Evolutionary conservation across 1,139 yeast genomes (phyloP), one percentile per base, ranked within the genome.

Genomic region (Sugiyamaella neomexicana): DNA sequence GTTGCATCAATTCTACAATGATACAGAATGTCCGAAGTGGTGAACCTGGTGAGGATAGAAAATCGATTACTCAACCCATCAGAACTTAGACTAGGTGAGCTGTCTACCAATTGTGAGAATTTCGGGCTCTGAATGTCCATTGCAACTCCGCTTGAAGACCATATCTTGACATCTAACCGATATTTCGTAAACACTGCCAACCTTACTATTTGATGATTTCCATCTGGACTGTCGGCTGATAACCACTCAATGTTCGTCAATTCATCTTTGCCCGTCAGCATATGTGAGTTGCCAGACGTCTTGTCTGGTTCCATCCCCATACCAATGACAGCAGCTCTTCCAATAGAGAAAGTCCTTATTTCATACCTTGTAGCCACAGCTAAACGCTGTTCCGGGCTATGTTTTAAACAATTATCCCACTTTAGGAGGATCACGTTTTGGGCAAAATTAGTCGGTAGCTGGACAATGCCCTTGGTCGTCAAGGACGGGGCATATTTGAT

Each of bases 131-230:
- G 43, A 12, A 63, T 39, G 13, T 55, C 59, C 42, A 52, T 39
- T 25, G 62, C 67, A 5, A 57, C 38, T 5, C 64, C 64, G 32
- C 60, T 62, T 12, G 64, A 56, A 10, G 64, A 58, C 65, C 65
- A 62, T 2, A 64, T 43, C 10, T 55, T 36, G 1, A 53, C 60
- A 15, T 44, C 50, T 44, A 62, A 46, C 3, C 57, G 57, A 25
- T 47, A 41, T 37, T 42, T 52, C 16, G 64, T 52, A 38, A 60
- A 60, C 4, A 61, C 61, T 0, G 55, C 59, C 36, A 64, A 50
- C 29, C 62, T 38, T 5, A 62, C 62, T 3, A 53, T 45, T 42
- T 59, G 57, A 23, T 44, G 42, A 25, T 27, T 23, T 53, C 48
- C 53, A 45, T 47, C 46, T 25, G 47, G 31, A 23, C 31, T 45